Base-by-base conservation (phyloP, 2,329 filamentous ascomycete genomes). In the Sclerotinia trifoliorum region DNA sequence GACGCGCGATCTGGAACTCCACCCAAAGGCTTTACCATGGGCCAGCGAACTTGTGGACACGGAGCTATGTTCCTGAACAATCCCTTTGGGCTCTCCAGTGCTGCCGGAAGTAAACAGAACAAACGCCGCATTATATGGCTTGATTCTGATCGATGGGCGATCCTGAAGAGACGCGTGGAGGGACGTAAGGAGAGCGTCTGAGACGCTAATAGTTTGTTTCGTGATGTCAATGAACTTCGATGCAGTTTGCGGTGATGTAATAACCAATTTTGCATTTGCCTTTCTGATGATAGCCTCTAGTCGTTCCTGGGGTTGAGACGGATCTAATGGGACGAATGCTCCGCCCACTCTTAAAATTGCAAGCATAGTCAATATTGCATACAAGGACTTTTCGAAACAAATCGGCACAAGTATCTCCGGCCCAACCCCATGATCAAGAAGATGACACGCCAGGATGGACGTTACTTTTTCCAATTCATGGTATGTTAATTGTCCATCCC, bases 41-140 rank as follows among this genome's bases (percentile, higher is more conserved):
- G 35, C 39, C 10, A 48, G 24, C 15, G 48, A 55, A 26, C 54
- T 46, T 63, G 70, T 68, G 15, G 49, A 63, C 39, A 73, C 26
- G 10, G 73, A 19, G 19, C 65, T 46, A 60, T 74, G 73, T 24
- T 70, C 66, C 39, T 69, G 49, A 19, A 71, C 62, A 13, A 73
- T 66, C 3, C 68, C 71, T 26, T 75, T 75, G 8, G 74, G 74
- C 24, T 46, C 68, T 8, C 73, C 73, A 7, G 74, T 73, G 48
- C 78, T 80, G 29, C 80, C 71, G 7, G 78, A 74, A 15, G 71
- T 72, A 54, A 71, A 73, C 17, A 73, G 52, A 2, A 73, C 66
- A 19, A 42, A 61, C 4, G 66, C 66, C 10, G 62, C 54, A 56
- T 63, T 46, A n/a, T 58, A 60, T 39, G 51, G 32, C 48, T 42